A percentile compares a stretch with the other conserved stretches of the same genome.
Evolutionary conservation across 2,329 filamentous ascomycete species (phyloP).

Genomic region (Fusarium solani-melongenae): DNA sequence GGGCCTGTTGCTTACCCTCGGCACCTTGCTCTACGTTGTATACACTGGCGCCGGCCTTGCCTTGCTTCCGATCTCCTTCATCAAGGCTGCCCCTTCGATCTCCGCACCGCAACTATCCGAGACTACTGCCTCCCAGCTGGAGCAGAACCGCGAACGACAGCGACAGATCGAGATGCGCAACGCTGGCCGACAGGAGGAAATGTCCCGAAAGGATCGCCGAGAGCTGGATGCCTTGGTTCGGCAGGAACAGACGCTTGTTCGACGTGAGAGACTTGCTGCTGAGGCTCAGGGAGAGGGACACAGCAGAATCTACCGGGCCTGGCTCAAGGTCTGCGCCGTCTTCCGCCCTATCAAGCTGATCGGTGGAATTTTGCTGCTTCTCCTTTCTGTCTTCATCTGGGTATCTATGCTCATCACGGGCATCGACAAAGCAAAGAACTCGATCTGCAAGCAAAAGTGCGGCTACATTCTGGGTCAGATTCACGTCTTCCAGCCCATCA

Average conservation of each 20-base stretch:
- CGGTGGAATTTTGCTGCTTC: conserved; percentile 81
- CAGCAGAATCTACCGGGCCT: conserved; percentile 77
- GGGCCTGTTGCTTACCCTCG: conserved; percentile 87
- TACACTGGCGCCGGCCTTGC: conserved; percentile 93
- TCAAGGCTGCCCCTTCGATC: conserved; percentile 89
- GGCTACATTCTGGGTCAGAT: conserved; percentile 90
- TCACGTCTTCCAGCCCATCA: conserved; percentile 94
- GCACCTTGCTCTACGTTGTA: conserved; percentile 85
- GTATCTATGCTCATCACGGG: conserved; percentile 94
- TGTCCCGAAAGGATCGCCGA: conserved; percentile 86
- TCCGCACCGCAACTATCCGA: conserved; percentile 83
- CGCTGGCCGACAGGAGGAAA: conserved; percentile 76
- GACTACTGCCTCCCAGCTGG: conserved; percentile 82
- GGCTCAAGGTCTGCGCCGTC: conserved; percentile 83
- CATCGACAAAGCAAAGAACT: conserved; percentile 97
- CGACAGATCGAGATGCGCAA: conserved; percentile 90
- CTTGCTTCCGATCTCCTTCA: conserved; percentile 87
- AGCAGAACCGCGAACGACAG: conserved; percentile 90
- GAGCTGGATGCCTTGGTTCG: conserved; percentile 88
- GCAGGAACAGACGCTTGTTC: conserved; percentile 91
- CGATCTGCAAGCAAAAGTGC: conserved; percentile 87
- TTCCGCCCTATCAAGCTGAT: conserved; percentile 91
- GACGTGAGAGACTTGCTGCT: conserved; percentile 86
- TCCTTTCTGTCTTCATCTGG: conserved; percentile 82
- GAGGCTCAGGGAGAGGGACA: conserved; percentile 84